Evolutionary conservation across 371 early-diverging fungal species (phyloP), one percentile per base, ranked within the genome.

Genomic region (Mortierella sp.): DNA sequence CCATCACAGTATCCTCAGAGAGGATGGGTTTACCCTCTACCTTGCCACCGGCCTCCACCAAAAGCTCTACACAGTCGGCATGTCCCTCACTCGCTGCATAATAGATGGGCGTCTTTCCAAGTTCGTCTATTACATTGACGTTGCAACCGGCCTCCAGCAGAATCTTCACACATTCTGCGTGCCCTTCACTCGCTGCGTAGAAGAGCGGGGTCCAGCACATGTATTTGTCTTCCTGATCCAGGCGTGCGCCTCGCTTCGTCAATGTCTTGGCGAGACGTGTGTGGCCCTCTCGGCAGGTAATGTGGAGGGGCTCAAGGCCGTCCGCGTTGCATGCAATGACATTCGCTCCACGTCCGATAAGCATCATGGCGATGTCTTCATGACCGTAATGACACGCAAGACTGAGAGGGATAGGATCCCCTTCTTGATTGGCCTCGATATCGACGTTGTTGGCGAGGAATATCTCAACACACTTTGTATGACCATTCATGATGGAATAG

Each of bases 41-140:
- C 51, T 61, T 69, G 14, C 67, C 78, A 16, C 78, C 78, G 23
- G 78, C 78, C 23, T 65, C 59, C 3, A 76, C 58, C 51, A 76
- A 54, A 23, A 76, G 66, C 30, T 65, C 71, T 23, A 76, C 78
- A 41, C 94, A 93, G 14, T 91, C 89, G 64, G 90, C 80, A 67
- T 96, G 91, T 0, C 98, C 98, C 72, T 97, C 97, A 72, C 92
- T 90, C 0, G 95, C 95, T n/a, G 96, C 94, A 83, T 95, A 97
- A 67, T 96, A 98, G 52, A 92, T 84, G 0, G 96, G 91, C 0
- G 92, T 87, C 80, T 92, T 93, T 9, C 87, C 90, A 49, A 83
- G 87, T 57, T 97, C 97, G 64, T 98, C 98, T 48, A 86, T 82
- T 47, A 90, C 79, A 55, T 91, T 87, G 47, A 91, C 85, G 34